Conservation (phyloP, 257 asterid species). For the Paulownia fortunei region DNA sequence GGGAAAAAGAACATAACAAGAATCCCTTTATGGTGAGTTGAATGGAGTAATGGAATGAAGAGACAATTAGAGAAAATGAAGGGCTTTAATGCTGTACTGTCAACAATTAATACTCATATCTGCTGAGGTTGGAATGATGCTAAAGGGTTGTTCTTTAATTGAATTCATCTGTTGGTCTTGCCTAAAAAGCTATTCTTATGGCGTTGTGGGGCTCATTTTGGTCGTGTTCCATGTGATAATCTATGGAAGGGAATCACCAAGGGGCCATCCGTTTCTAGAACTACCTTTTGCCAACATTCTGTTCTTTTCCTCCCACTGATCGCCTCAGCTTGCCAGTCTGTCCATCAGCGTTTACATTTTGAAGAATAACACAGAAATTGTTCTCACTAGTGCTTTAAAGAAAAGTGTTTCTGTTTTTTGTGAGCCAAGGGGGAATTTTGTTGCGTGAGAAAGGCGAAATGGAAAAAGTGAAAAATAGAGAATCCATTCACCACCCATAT, state of each 20-base stretch:
- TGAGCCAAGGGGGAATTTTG: constrained; percentile 12
- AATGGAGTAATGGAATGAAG: neutral
- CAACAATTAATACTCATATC: neutral
- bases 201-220: constrained; percentile 21
- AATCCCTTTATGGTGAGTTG: neutral
- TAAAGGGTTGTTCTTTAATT: neutral
- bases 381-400: neutral
- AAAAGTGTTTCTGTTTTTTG: constrained; percentile 16
- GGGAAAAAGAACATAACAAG: neutral
- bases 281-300: constrained; percentile 28
- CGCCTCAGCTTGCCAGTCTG: constrained; percentile 21
- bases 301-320: constrained; percentile 18
- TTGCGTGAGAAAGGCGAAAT: constrained; percentile 29
- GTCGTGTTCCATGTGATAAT: constrained; percentile 23
- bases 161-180: constrained; percentile 2
- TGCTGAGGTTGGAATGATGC: neutral
- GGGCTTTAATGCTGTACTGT: neutral
- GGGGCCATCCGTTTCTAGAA: constrained; percentile 20
- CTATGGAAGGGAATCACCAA: constrained; percentile 27
- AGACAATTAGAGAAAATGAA: neutral
- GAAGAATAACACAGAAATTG: constrained; percentile 12
- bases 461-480: constrained; percentile 21
- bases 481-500: constrained; percentile 31
- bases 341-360: constrained; percentile 2
- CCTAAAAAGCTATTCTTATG: neutral